These are phyloP conservation scores for Polyporus arcularius DNA, from an alignment of 768 basidiomycete genomes.

Conservation along the genomic window DNA sequence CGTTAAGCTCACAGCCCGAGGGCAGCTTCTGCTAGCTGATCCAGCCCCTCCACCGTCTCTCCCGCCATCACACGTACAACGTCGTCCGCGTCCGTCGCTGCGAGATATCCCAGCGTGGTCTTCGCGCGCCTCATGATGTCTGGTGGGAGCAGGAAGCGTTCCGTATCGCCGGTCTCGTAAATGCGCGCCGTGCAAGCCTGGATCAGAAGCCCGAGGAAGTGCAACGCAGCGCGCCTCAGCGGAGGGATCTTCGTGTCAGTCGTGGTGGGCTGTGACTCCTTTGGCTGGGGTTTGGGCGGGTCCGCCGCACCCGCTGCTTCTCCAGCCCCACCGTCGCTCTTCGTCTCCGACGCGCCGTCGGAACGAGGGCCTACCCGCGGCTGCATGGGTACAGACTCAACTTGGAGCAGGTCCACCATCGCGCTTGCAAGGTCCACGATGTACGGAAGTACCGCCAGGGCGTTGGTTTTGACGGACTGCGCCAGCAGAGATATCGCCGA, in stretches of 20 bases:
- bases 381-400: slow-evolving; percentile 48
- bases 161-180: slow-evolving; percentile 42
- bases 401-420: slow-evolving; percentile 77
- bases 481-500: slow-evolving; percentile 73
- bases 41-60: slow-evolving; percentile 60
- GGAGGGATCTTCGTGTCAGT: slow-evolving; percentile 70
- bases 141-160: slow-evolving; percentile 34
- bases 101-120: slow-evolving; percentile 68
- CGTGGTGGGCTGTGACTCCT: slow-evolving; percentile 61
- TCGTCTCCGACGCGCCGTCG: background rate
- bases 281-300: slow-evolving; percentile 20
- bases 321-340: background rate
- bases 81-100: slow-evolving; percentile 69
- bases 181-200: slow-evolving; percentile 54
- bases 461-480: slow-evolving; percentile 65
- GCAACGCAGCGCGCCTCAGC: slow-evolving; percentile 82
- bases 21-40: slow-evolving; percentile 49
- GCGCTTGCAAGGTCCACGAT: slow-evolving; percentile 58
- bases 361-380: slow-evolving; percentile 2
- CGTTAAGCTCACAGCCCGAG: slow-evolving; percentile 34
- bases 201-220: slow-evolving; percentile 74
- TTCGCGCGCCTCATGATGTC: slow-evolving; percentile 50
- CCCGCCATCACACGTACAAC: slow-evolving; percentile 76
- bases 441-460: slow-evolving; percentile 65
- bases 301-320: slow-evolving; percentile 19